Evolutionary conservation across 2,329 filamentous ascomycete genomes (phyloP).

Genomic region (Alternaria infectoria): DNA sequence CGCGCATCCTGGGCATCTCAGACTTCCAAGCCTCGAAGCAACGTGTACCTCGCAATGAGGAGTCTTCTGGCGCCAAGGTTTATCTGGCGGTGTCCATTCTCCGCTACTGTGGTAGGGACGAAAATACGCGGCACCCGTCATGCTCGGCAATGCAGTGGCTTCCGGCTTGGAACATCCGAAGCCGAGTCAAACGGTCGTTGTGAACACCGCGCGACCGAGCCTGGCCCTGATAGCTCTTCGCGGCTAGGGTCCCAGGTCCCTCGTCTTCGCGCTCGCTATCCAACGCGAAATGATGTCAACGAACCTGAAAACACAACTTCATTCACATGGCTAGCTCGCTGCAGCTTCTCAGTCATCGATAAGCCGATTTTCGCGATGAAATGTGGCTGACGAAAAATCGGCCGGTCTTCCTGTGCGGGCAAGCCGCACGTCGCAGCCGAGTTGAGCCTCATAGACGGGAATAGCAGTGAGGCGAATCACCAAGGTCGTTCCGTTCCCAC

Average conservation of each 20-base stretch:
- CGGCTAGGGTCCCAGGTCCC: neutral
- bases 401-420: neutral
- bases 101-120: constrained; percentile 16
- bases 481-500: constrained; percentile 2
- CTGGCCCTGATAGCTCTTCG: neutral
- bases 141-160: constrained; percentile 26
- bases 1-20: neutral
- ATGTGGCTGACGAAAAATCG: neutral
- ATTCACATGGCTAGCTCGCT: neutral
- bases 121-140: constrained; percentile 23
- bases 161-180: constrained; percentile 22
- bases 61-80: constrained; percentile 10
- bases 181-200: constrained; percentile 1
- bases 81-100: neutral
- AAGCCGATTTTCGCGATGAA: neutral
- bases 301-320: neutral
- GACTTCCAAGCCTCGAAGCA: constrained; percentile 18
- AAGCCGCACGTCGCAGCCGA: neutral
- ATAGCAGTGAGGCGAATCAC: constrained; percentile 10
- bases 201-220: neutral
- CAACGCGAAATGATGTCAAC: constrained; percentile 10
- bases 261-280: neutral
- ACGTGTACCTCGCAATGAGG: constrained; percentile 12
- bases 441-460: constrained; percentile 8
- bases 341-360: neutral